These are phyloP conservation scores for Colletotrichum sp. DNA, from an alignment of 2,329 filamentous ascomycete species.

Conservation along the genomic window DNA sequence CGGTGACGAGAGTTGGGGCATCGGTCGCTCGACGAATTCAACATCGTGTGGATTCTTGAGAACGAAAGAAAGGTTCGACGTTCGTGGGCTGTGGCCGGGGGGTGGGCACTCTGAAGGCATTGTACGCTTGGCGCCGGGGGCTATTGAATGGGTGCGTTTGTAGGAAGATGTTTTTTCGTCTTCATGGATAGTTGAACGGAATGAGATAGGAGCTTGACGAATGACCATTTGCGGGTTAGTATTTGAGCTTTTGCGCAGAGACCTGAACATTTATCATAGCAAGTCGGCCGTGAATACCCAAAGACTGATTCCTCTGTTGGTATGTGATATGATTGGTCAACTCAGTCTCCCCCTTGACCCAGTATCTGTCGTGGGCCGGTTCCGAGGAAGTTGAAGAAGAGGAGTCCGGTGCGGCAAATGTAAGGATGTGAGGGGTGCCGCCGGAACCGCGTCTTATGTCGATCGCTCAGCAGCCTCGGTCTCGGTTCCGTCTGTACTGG, in stretches of 20 bases:
- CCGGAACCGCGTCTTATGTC: neutral
- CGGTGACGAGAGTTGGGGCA: slow-evolving; percentile 68
- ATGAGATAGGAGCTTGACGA: neutral
- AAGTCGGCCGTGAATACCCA: neutral
- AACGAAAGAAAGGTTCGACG: slow-evolving; percentile 82
- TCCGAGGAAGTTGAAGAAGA: neutral
- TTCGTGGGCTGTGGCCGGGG: neutral
- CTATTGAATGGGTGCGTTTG: neutral
- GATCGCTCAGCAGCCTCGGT: neutral
- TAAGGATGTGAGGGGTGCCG: neutral
- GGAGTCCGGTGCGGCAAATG: neutral
- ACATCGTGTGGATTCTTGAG: slow-evolving; percentile 79
- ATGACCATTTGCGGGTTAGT: neutral
- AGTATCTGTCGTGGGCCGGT: neutral
- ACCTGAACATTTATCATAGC: neutral
- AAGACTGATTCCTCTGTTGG: neutral
- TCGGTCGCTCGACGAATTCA: slow-evolving; percentile 74
- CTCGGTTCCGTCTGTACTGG: neutral
- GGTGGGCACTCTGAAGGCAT: neutral
- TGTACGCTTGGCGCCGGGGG: neutral
- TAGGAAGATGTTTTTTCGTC: neutral
- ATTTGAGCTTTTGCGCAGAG: neutral
- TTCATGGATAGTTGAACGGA: neutral
- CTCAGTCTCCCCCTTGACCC: neutral
- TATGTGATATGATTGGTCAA: neutral